Evolutionary conservation across 2,329 filamentous ascomycete species (phyloP).

Genomic region (Colletotrichum higginsianum): DNA sequence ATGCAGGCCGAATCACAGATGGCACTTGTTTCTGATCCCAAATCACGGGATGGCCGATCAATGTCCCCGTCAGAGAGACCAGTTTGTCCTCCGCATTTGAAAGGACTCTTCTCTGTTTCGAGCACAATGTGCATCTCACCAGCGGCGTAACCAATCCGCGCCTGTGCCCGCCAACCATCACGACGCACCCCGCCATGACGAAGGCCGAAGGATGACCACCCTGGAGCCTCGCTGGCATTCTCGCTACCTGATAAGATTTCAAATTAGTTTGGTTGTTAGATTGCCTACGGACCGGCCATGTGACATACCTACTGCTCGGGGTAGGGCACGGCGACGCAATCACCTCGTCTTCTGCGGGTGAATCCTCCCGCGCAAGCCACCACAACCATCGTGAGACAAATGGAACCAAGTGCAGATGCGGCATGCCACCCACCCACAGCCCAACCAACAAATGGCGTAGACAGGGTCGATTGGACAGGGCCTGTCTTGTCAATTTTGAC

Average conservation of each 20-base stretch:
- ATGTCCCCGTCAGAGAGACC: background rate
- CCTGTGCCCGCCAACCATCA: conserved; percentile 10
- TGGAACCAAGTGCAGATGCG: background rate
- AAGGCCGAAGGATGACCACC: conserved; percentile 26
- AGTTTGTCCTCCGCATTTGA: background rate
- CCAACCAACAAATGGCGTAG: background rate
- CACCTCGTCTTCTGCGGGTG: conserved; percentile 1
- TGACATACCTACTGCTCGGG: conserved; percentile 18
- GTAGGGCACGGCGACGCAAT: background rate
- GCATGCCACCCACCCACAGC: background rate
- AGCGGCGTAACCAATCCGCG: conserved; percentile 3
- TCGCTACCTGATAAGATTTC: conserved; percentile 10
- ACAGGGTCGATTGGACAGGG: background rate
- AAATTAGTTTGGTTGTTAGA: background rate
- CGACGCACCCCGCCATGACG: background rate
- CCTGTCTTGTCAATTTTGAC: background rate
- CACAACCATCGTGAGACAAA: background rate
- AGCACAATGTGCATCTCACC: background rate
- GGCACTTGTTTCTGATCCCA: conserved; percentile 9
- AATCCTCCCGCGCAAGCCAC: conserved; percentile 25
- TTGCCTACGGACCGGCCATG: background rate
- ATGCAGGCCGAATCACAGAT: background rate
- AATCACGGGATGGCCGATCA: conserved; percentile 10
- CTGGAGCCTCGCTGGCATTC: background rate
- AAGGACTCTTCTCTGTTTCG: conserved; percentile 2